These are phyloP conservation scores for Penicillium herquei DNA, from an alignment of 495 filamentous ascomycete genomes.

Conservation along the genomic window DNA sequence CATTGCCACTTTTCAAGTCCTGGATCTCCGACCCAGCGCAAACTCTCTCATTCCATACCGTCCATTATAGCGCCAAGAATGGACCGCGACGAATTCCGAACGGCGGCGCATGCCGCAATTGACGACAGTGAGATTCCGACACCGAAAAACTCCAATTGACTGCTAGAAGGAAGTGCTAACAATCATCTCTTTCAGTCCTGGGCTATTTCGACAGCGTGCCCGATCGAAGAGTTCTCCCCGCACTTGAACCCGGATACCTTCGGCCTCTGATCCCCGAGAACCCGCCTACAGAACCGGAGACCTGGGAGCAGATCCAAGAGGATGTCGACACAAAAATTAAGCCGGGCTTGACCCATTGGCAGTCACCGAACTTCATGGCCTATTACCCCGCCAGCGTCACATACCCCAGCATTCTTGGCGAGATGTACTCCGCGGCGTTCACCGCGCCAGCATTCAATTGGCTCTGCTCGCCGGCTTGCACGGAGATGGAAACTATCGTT, in stretches of 20 bases:
- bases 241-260: slow-evolving; percentile 84
- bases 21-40: not conserved
- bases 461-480: slow-evolving; percentile 93
- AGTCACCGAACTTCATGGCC: slow-evolving; percentile 93
- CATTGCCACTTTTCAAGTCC: not conserved
- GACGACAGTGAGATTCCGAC: slow-evolving; percentile 69
- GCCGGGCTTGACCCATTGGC: slow-evolving; percentile 95
- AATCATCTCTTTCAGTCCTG: slow-evolving; percentile 54
- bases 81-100: slow-evolving; percentile 79
- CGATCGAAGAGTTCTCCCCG: slow-evolving; percentile 69
- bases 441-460: slow-evolving; percentile 94
- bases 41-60: not conserved
- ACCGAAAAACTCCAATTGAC: not conserved
- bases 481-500: slow-evolving; percentile 91
- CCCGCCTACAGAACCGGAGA: slow-evolving; percentile 71
- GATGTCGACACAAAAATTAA: slow-evolving; percentile 89
- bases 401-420: slow-evolving; percentile 86
- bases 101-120: slow-evolving; percentile 77
- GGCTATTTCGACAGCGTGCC: slow-evolving; percentile 78
- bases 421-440: slow-evolving; percentile 88
- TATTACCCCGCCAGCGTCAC: slow-evolving; percentile 85
- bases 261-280: slow-evolving; percentile 70
- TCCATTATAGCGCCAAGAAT: slow-evolving; percentile 42
- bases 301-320: slow-evolving; percentile 76
- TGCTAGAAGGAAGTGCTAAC: not conserved